A percentile compares a stretch with the other conserved stretches of the same genome.
Conservation (phyloP, 768 basidiomycete species). For the Hortiboletus campestris region DNA sequence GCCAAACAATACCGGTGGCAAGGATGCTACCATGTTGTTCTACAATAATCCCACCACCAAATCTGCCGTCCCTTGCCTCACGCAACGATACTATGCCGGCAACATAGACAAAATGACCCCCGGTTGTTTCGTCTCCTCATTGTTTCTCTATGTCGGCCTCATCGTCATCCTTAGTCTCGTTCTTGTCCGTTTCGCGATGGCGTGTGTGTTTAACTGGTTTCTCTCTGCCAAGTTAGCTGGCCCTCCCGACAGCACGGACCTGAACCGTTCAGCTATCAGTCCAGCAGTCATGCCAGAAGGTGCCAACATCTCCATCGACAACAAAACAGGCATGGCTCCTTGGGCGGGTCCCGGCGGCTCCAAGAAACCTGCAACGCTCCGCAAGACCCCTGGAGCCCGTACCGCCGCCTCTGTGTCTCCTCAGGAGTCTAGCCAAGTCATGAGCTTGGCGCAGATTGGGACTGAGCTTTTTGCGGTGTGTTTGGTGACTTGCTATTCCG, state of each 20-base stretch:
- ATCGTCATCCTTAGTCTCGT: constrained; percentile 91
- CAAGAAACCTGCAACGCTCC: constrained; percentile 49
- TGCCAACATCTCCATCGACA: constrained; percentile 91
- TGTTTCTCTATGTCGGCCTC: constrained; percentile 88
- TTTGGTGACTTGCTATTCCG: constrained; percentile 96
- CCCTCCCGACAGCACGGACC: constrained; percentile 65
- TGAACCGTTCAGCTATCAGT: constrained; percentile 83
- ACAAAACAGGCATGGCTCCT: constrained; percentile 87
- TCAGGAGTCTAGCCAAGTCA: constrained; percentile 45
- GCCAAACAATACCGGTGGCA: constrained; percentile 55
- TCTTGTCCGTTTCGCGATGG: constrained; percentile 91
- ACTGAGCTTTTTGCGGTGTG: constrained; percentile 94
- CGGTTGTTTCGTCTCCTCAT: constrained; percentile 87
- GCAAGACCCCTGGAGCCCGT: constrained; percentile 40
- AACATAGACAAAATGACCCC: constrained; percentile 96
- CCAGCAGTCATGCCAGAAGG: constrained; percentile 97
- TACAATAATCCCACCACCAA: constrained; percentile 64
- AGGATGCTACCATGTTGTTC: constrained; percentile 89
- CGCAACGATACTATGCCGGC: constrained; percentile 85
- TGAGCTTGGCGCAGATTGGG: constrained; percentile 89
- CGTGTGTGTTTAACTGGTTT: constrained; percentile 96
- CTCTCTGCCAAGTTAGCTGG: constrained; percentile 79
- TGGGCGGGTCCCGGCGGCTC: constrained; percentile 69
- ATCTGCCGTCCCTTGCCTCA: constrained; percentile 74
- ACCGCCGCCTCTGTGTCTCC: constrained; percentile 45